phyloP scores from a whole-genome alignment of 176 grass and related monocot genomes.

The Lolium multiflorum region DNA sequence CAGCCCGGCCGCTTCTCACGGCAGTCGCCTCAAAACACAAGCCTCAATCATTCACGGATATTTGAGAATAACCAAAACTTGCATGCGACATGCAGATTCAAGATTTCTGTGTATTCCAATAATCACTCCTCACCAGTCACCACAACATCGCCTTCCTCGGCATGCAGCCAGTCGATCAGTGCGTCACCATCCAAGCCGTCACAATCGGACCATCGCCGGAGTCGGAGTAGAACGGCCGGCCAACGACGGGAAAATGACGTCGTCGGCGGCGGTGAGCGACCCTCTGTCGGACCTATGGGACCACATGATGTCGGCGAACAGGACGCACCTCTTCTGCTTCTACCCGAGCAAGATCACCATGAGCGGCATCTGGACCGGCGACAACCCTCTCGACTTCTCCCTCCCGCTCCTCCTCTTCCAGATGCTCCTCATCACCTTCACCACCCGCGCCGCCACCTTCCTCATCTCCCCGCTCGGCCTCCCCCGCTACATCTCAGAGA shows the following conservation, averaged over 20 bases:
- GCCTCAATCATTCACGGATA: neutral
- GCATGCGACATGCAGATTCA: neutral
- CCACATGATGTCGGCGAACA: neutral
- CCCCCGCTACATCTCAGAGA: conserved; percentile 71
- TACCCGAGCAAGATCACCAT: conserved; percentile 62
- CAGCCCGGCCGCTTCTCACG: neutral
- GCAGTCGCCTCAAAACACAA: too few relatives aligned
- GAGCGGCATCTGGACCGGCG: conserved; percentile 57
- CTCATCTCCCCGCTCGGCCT: conserved; percentile 64
- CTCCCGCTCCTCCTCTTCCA: conserved; percentile 75
- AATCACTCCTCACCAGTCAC: neutral
- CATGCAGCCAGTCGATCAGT: neutral
- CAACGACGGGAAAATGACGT: conserved; percentile 28
- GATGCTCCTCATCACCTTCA: conserved; percentile 60
- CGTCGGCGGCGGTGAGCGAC: neutral
- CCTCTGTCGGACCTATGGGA: conserved; percentile 29
- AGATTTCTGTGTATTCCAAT: neutral
- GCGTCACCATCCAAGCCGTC: neutral
- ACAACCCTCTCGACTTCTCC: conserved; percentile 62
- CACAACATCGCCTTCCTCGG: neutral
- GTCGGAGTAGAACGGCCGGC: neutral
- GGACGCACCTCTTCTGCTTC: conserved; percentile 53
- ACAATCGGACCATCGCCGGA: neutral
- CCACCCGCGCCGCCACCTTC: conserved; percentile 49
- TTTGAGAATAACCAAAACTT: neutral